phyloP scores from a whole-genome alignment of 2,329 filamentous ascomycete genomes.

The Aspergillus quadricinctus region DNA sequence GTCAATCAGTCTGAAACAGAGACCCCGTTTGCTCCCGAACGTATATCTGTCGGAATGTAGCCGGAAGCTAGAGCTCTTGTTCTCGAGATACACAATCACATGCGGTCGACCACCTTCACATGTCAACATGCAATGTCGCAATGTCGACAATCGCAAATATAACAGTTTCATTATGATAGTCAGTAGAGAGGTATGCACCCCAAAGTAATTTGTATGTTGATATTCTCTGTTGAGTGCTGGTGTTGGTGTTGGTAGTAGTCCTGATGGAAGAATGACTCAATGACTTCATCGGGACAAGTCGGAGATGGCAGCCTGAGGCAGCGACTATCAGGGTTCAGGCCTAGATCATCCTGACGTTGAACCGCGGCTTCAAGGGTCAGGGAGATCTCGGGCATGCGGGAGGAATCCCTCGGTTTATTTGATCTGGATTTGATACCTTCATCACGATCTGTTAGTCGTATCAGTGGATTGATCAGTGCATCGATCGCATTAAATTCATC shows the following conservation, averaged over 20 bases:
- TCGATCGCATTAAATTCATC: neutral
- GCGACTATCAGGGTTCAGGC: neutral
- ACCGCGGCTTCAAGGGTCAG: conserved; percentile 11
- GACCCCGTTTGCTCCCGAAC: neutral
- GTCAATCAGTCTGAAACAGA: neutral
- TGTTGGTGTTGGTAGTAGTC: neutral
- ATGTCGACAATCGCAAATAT: neutral
- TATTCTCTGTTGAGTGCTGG: neutral
- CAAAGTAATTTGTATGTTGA: neutral
- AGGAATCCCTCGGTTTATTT: conserved; percentile 5
- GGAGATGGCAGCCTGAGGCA: neutral
- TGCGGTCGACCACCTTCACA: neutral
- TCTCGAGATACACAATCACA: neutral
- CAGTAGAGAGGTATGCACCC: neutral
- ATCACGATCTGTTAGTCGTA: neutral
- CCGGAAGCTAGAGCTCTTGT: neutral
- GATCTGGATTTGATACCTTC: neutral
- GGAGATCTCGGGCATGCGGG: conserved; percentile 17
- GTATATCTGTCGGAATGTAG: neutral
- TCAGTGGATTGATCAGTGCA: neutral
- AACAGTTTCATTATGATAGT: neutral
- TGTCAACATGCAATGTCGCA: neutral
- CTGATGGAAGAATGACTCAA: neutral
- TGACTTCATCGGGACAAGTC: neutral
- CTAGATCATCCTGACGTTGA: neutral